Evolutionary conservation across 345 rosid species (phyloP).

Genomic region (Bruguiera sexangula): DNA sequence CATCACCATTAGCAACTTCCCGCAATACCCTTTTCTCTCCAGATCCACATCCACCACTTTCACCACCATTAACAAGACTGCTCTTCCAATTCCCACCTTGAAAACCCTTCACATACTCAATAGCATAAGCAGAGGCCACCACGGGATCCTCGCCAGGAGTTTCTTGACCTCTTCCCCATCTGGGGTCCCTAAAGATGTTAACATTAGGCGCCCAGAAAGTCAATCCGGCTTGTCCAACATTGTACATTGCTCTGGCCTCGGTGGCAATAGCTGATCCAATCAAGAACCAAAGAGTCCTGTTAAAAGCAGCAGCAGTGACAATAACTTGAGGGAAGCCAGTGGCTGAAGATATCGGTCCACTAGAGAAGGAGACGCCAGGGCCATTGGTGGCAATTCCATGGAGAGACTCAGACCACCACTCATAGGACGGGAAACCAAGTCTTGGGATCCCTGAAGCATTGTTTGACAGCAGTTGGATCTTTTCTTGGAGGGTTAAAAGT

Average conservation of each 20-base stretch:
- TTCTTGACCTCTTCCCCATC: constrained; percentile 99
- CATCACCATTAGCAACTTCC: constrained; percentile 27
- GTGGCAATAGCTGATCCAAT: constrained; percentile 61
- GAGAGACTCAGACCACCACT: constrained; percentile 97
- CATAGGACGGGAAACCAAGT: constrained; percentile 76
- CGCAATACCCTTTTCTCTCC: constrained; percentile 29
- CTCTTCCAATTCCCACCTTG: constrained; percentile 42
- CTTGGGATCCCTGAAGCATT: constrained; percentile 67
- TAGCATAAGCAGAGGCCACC: constrained; percentile 65
- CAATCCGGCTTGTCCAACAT: constrained; percentile 81
- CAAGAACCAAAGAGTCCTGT: constrained; percentile 71
- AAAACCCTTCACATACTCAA: constrained; percentile 73
- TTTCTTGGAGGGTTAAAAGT: constrained; percentile 68
- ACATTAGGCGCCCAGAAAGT: constrained; percentile 93
- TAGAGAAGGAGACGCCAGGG: constrained; percentile 64
- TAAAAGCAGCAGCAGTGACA: constrained; percentile 63
- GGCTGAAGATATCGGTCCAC: constrained; percentile 59
- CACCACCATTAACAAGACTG: neutral
- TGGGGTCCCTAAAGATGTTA: constrained; percentile 83
- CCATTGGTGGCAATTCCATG: constrained; percentile 89
- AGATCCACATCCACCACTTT: constrained; percentile 17
- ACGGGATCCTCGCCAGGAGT: constrained; percentile 94
- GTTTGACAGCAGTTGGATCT: constrained; percentile 60
- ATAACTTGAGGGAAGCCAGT: constrained; percentile 90
- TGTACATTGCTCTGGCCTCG: constrained; percentile 87